Percentiles rank a stretch among this genome's conserved stretches.
Evolutionary conservation across 345 rosid genomes (phyloP).

Genomic region (Salix arbutifolia): DNA sequence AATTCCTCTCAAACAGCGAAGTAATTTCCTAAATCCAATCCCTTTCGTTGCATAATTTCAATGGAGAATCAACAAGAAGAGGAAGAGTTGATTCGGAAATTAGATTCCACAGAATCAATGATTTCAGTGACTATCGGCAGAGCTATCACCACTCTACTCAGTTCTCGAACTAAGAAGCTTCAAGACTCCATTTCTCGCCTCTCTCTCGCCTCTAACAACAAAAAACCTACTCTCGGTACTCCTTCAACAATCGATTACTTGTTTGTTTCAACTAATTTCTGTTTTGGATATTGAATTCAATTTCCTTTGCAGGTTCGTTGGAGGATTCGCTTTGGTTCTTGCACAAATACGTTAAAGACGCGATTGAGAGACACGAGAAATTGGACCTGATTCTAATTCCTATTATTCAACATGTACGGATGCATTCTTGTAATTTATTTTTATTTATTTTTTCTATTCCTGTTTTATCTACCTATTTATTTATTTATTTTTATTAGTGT

Average conservation of each 20-base stretch:
- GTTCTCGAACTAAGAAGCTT: slow-evolving; percentile 66
- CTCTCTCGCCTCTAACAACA: slow-evolving; percentile 30
- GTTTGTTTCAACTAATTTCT: background rate
- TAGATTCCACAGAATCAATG: slow-evolving; percentile 47
- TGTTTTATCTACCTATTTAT: background rate
- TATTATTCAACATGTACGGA: slow-evolving; percentile 56
- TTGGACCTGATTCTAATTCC: slow-evolving; percentile 69
- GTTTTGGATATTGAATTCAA: background rate
- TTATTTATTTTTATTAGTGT: slow-evolving; percentile 34
- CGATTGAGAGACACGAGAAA: slow-evolving; percentile 37
- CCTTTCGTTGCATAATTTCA: background rate
- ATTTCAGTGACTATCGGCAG: slow-evolving; percentile 57
- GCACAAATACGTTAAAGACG: slow-evolving; percentile 50
- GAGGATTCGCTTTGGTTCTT: slow-evolving; percentile 72
- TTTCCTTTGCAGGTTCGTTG: slow-evolving; percentile 41
- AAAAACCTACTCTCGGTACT: slow-evolving; percentile 43
- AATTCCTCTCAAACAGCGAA: background rate
- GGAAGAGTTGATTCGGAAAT: slow-evolving; percentile 42
- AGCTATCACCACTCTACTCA: slow-evolving; percentile 53
- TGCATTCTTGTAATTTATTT: background rate
- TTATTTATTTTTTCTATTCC: background rate
- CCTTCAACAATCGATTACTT: background rate
- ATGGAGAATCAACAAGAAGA: slow-evolving; percentile 35
- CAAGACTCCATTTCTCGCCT: slow-evolving; percentile 47
- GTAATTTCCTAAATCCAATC: too few species aligned